Conservation (phyloP, 768 basidiomycete genomes). For the Omphalotus guepiniiformis region DNA sequence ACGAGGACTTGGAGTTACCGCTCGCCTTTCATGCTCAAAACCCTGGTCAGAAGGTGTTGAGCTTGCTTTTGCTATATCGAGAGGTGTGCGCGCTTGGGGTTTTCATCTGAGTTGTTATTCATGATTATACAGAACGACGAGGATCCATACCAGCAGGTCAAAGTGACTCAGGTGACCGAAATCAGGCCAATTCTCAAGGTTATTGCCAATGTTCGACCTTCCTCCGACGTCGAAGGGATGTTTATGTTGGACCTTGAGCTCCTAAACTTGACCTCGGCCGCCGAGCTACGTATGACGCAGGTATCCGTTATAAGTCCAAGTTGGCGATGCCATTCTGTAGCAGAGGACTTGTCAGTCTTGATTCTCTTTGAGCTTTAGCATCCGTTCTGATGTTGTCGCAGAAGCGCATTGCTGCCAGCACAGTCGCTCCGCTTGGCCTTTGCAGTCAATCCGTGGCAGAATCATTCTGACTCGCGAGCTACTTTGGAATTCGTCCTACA, state of each 20-base stretch:
- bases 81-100: slow-evolving; percentile 35
- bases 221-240: slow-evolving; percentile 39
- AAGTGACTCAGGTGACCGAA: slow-evolving; percentile 51
- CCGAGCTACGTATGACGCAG: slow-evolving; percentile 47
- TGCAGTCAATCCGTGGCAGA: slow-evolving; percentile 34
- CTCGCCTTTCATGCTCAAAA: slow-evolving; percentile 50
- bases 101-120: slow-evolving; percentile 10
- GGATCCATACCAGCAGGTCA: slow-evolving; percentile 52
- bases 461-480: slow-evolving; percentile 33
- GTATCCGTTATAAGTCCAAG: slow-evolving; percentile 62
- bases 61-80: slow-evolving; percentile 63
- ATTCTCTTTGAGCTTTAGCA: slow-evolving; percentile 8
- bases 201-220: slow-evolving; percentile 47
- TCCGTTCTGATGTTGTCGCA: slow-evolving; percentile 19
- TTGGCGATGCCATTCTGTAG: slow-evolving; percentile 54
- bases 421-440: slow-evolving; percentile 47
- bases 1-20: slow-evolving; percentile 46
- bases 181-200: slow-evolving; percentile 58
- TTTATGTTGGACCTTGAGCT: slow-evolving; percentile 55
- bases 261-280: slow-evolving; percentile 42
- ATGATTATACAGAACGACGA: slow-evolving; percentile 37
- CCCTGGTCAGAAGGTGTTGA: slow-evolving; percentile 46
- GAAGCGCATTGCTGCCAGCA: slow-evolving; percentile 38
- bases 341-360: slow-evolving; percentile 40
- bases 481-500: slow-evolving; percentile 46